Evolutionary conservation across 164 flowering plant genomes (phyloP).

Genomic region (Brasenia schreberi): DNA sequence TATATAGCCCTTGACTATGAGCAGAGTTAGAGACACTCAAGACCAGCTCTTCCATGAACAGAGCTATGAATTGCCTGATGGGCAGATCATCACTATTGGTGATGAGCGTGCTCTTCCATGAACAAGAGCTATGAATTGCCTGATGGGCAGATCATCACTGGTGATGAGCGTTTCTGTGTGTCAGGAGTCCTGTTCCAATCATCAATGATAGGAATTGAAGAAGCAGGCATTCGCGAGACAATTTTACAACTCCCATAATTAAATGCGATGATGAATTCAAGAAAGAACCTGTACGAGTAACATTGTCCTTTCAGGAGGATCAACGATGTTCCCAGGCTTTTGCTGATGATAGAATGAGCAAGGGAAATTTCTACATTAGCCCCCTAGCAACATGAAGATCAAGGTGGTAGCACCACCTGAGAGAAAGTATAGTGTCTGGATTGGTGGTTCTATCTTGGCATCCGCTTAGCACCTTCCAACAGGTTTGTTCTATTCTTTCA

Average conservation of each 20-base stretch:
- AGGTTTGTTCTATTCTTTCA: no score
- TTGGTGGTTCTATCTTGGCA: no score
- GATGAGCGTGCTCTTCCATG: slow-evolving; percentile 49
- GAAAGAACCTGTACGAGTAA: background rate
- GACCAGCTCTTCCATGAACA: slow-evolving; percentile 47
- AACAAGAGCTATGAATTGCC: slow-evolving; percentile 61
- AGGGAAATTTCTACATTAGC: slow-evolving; percentile 63
- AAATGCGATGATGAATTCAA: no score
- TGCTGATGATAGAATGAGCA: slow-evolving; percentile 18
- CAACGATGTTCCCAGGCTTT: slow-evolving; percentile 51
- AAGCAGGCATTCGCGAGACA: slow-evolving; percentile 56
- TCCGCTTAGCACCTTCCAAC: slow-evolving; percentile 27
- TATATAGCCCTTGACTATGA: slow-evolving; percentile 38
- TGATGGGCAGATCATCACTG: slow-evolving; percentile 57
- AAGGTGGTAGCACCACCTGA: no score
- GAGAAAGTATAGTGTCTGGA: no score
- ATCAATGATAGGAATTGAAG: slow-evolving; percentile 52
- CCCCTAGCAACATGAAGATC: slow-evolving; percentile 28
- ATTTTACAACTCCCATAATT: slow-evolving; percentile 33
- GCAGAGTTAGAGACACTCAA: slow-evolving; percentile 43
- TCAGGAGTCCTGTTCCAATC: slow-evolving; percentile 66
- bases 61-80: slow-evolving; percentile 55
- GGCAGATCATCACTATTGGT: slow-evolving; percentile 58
- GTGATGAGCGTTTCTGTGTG: slow-evolving; percentile 60
- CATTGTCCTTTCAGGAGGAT: slow-evolving; percentile 39